Base-by-base conservation (phyloP, 345 rosid genomes). In the Moringa oleifera region DNA sequence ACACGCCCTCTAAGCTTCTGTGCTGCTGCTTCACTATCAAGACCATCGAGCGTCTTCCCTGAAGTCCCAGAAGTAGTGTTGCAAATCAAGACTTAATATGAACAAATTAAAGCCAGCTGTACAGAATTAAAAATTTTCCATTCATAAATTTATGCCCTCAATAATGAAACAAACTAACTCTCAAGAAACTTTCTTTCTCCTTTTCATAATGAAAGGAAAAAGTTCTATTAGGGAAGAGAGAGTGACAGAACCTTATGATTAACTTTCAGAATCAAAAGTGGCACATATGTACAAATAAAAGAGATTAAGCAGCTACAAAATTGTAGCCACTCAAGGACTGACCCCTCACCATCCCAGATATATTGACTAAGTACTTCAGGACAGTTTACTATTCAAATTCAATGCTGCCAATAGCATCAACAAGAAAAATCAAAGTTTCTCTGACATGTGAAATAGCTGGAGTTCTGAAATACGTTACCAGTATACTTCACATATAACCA, bases 1-100 rank as follows among this genome's bases (percentile, higher is more conserved):
- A 77, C 92, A 53, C 70, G 71, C 60, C 98, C 98, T 77, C 98
- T 87, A 54, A 91, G 96, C 75, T 79, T 91, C 73, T 68, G 85
- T 3, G 98, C 96, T 50, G 94, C 98, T 37, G 76, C 80, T 83
- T 91, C 98, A 59, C 98, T 78, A 45, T 64, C 85, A 45, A 83
- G 18, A 36, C 90, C 95, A 71, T 79, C 83, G 58, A 91, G 75
- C 64, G 63, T 82, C 77, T 91, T 83, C 51, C 96, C 98, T 91
- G 75, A 62, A 61, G 54, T 55, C 33, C 31, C 67, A 77, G 23
- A 25, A 65, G 56, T 25, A 64, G 62, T 28, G 55, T 12, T 25
- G 10, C 7, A 22, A 55, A 36, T 62, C 55, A 37, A 36, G 6
- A 53, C 55, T 56, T 10, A 23, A 3, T 25, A 18, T 22, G 25